Evolutionary conservation across 2,329 filamentous ascomycete genomes (phyloP).

Genomic region (Cercospora zeina): DNA sequence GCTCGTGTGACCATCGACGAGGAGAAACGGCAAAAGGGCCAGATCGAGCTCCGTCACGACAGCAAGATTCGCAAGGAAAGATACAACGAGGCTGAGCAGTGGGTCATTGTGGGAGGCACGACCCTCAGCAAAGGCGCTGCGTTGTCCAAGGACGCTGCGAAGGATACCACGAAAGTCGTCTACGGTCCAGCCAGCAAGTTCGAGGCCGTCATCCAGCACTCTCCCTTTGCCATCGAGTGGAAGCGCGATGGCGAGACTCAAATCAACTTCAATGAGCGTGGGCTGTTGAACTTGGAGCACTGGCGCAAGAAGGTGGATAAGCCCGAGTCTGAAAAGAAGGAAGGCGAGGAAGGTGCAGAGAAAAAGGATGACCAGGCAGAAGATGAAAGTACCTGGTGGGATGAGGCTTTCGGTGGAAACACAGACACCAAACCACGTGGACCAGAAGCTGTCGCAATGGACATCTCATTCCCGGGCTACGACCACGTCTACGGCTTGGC

Average conservation of each 20-base stretch:
- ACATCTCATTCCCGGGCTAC: constrained; percentile 90
- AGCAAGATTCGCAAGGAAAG: constrained; percentile 86
- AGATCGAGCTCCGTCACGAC: constrained; percentile 81
- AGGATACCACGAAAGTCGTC: constrained; percentile 68
- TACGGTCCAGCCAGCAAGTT: constrained; percentile 77
- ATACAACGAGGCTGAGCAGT: constrained; percentile 87
- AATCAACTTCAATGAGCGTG: constrained; percentile 85
- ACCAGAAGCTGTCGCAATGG: constrained; percentile 85
- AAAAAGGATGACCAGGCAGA: constrained; percentile 47
- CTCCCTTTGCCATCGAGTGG: constrained; percentile 84
- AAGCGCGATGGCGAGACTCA: constrained; percentile 78
- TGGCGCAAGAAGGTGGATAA: constrained; percentile 86
- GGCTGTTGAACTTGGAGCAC: constrained; percentile 89
- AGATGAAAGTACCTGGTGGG: constrained; percentile 95
- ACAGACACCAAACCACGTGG: constrained; percentile 94
- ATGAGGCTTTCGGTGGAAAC: constrained; percentile 91
- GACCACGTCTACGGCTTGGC: constrained; percentile 92
- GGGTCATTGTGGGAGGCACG: constrained; percentile 81
- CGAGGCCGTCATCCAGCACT: constrained; percentile 78
- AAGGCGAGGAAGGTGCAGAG: constrained; percentile 44
- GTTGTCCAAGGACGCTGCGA: constrained; percentile 64
- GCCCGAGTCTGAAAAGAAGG: constrained; percentile 59
- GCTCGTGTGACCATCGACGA: constrained; percentile 89
- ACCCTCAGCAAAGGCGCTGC: constrained; percentile 70
- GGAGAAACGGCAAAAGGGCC: constrained; percentile 81